Conservation (phyloP, 768 basidiomycete species). For the Lactarius tabidus region DNA sequence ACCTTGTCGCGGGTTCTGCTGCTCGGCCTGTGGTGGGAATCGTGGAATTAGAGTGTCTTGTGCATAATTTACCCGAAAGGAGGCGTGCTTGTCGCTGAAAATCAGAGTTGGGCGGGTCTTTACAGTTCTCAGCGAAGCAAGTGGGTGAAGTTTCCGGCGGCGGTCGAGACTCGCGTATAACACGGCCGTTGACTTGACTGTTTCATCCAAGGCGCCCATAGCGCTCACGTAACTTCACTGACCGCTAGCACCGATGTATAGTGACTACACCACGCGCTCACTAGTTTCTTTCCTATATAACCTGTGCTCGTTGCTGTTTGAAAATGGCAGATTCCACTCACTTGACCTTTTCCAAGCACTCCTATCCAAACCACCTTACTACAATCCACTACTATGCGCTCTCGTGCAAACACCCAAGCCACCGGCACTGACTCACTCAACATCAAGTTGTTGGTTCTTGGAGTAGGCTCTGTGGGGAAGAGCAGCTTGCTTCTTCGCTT, state of each 20-base stretch:
- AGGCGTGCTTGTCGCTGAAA: neutral
- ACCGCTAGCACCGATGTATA: neutral
- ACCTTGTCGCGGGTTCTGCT: neutral
- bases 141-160: neutral
- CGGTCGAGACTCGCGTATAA: neutral
- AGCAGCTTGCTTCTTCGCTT: constrained; percentile 88
- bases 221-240: neutral
- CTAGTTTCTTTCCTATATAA: neutral
- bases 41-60: neutral
- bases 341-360: neutral
- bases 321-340: neutral
- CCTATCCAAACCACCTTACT: neutral
- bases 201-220: neutral
- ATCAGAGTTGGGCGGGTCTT: neutral
- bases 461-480: constrained; percentile 87
- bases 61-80: neutral
- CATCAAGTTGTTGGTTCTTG: constrained; percentile 77
- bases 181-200: neutral
- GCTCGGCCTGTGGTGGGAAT: neutral
- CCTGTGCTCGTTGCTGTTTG: neutral
- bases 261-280: neutral
- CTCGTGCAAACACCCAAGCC: neutral
- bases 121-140: neutral
- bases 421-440: constrained; percentile 46
- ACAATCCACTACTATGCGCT: neutral